Conservation (phyloP, 2,329 filamentous ascomycete genomes). For the Talaromyces sp. region DNA sequence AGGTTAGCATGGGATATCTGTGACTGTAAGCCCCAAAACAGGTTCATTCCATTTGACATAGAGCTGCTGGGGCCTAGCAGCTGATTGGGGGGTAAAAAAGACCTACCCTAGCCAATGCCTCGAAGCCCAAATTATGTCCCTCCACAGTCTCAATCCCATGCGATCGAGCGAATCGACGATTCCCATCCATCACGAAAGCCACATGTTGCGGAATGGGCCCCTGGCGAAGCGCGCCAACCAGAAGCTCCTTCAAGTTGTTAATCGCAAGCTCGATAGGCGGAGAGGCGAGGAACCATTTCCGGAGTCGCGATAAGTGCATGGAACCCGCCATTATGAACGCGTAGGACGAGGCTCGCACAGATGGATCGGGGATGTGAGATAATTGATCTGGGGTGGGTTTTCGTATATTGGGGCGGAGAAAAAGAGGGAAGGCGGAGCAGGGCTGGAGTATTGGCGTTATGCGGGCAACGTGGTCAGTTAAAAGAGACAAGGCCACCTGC, state of each 20-base stretch:
- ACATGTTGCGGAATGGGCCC: constrained; percentile 93
- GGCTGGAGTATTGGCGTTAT: neutral
- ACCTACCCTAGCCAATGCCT: constrained; percentile 82
- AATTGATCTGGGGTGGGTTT: neutral
- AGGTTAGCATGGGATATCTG: neutral
- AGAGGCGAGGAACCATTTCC: constrained; percentile 80
- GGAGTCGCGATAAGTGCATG: constrained; percentile 63
- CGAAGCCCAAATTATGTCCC: constrained; percentile 93
- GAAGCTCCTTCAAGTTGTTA: constrained; percentile 74
- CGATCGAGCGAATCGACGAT: constrained; percentile 84
- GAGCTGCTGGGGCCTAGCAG: neutral
- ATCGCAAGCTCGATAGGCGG: constrained; percentile 92
- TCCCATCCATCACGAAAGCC: constrained; percentile 99
- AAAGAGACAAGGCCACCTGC: neutral
- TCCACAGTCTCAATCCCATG: constrained; percentile 96
- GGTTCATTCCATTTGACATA: neutral
- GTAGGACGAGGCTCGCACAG: neutral
- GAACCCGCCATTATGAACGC: constrained; percentile 48
- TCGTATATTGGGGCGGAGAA: neutral
- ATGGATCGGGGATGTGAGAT: neutral
- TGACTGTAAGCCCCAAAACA: neutral
- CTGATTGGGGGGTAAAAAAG: constrained; percentile 1
- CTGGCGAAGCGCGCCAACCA: constrained; percentile 86
- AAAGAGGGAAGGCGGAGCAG: constrained; percentile 7
- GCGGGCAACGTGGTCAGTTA: too few species aligned